Base-by-base conservation (phyloP, 2,329 filamentous ascomycete species). In the Tricladium varicosporioides region DNA sequence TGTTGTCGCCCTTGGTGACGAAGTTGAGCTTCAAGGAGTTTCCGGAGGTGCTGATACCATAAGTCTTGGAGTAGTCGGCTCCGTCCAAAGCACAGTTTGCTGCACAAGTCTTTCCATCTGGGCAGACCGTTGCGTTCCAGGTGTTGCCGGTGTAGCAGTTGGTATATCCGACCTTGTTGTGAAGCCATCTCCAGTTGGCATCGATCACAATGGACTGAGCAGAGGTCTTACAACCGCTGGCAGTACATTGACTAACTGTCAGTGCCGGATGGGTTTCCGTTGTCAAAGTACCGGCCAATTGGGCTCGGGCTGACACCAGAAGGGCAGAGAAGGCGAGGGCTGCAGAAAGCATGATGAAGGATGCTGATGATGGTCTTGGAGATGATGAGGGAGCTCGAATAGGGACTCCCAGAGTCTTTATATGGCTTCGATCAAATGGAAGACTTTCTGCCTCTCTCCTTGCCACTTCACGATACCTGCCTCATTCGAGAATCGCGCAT, bases 171-270 rank as follows among this genome's bases (percentile, higher is more conserved):
- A 62, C 64, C 43, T 71, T 75, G 33, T 72, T 70, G 69, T 84
- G 80, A 54, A 82, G 71, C 82, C 81, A 84, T 63, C 81, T 78
- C 80, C 81, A 84, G 74, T 84, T 84, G 62, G 79, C 65, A 61
- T 84, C 81, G 63, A 84, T 70, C 42, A 79, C 76, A 57, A 84
- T 74, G 42, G 77, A 77, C 36, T 76, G 77, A 54, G 71, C 70
- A 56, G 78, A 73, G 32, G 72, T 75, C 2, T 74, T 76, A 70
- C 81, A 84, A 53, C 78, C 76, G 45, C 69, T 71, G 16, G 70
- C 67, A 36, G 78, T 76, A 68, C 81, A 85, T 62, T 75, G 72
- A 65, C 79, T 73, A 73, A 79, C 80, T 50, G 73, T 76, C 68
- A 84, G 73, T 55, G 76, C 65, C 53, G 81, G 81, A 63, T 84